phyloP scores from a whole-genome alignment of 306 rosid genomes.

The Malus fusca region DNA sequence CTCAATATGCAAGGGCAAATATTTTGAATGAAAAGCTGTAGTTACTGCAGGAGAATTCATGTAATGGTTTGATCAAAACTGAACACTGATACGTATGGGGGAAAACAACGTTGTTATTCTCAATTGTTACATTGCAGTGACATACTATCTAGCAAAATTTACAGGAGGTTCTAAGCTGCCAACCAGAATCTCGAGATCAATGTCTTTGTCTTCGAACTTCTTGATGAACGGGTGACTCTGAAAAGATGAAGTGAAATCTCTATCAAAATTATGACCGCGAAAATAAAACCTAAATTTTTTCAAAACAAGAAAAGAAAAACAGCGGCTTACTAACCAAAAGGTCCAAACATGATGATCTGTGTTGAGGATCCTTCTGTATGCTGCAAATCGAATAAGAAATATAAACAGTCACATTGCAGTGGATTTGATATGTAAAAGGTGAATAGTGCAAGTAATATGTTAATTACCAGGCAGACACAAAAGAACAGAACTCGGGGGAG shows the following conservation, averaged over 20 bases:
- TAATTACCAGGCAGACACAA: slow-evolving; percentile 81
- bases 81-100: slow-evolving; percentile 13
- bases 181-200: slow-evolving; percentile 82
- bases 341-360: slow-evolving; percentile 71
- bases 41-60: slow-evolving; percentile 16
- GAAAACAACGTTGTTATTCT: slow-evolving; percentile 19
- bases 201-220: slow-evolving; percentile 92
- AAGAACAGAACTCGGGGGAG: slow-evolving; percentile 93
- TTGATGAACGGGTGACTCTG: slow-evolving; percentile 93
- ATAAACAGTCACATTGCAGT: slow-evolving; percentile 1
- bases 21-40: slow-evolving; percentile 1
- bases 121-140: slow-evolving; percentile 11
- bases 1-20: background rate
- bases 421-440: background rate
- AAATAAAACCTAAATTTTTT: background rate
- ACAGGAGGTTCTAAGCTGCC: slow-evolving; percentile 91
- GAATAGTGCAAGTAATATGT: background rate
- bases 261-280: background rate
- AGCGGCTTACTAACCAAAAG: slow-evolving; percentile 66
- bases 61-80: slow-evolving; percentile 27
- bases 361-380: slow-evolving; percentile 75
- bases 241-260: slow-evolving; percentile 19
- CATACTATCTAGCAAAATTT: slow-evolving; percentile 56
- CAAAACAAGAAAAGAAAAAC: background rate
- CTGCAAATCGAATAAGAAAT: slow-evolving; percentile 43